Evolutionary conservation across 257 asterid species (phyloP), one percentile per base, ranked within the genome.

Genomic region (Petrea volubilis): DNA sequence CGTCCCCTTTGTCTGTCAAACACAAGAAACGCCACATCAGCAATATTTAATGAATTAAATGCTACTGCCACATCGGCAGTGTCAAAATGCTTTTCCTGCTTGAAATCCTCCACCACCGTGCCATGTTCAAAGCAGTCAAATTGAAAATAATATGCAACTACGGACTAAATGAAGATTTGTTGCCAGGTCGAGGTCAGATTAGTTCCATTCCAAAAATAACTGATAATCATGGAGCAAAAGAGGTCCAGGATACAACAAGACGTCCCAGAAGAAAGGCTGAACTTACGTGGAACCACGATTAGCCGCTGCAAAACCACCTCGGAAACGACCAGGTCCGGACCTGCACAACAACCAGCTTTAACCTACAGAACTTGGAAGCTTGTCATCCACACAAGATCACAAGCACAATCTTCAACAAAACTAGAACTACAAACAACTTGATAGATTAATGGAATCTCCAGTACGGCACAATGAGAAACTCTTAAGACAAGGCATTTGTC

Each of bases 281-380:
- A 59, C 83, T 74, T 77, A 88, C 89, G 80, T 80, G 50, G 67
- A 71, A 53, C 83, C 82, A 36, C 82, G 78, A 44, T 67, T 62
- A 53, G 40, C 51, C 51, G 74, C 76, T 55, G 72, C 8, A 38
- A 80, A 60, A 33, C 83, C 81, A 60, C 75, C 74, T 66, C 82
- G 74, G 31, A 70, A 3, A 15, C 68, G 83, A 47, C 73, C 85
- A 34, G 79, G 70, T 46, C 85, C 87, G 57, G 78, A 79, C 71
- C 90, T 83, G 74, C 82, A 76, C 2, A 34, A 66, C 24, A 62
- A 21, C 15, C 18, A 17, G 36, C 29, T 41, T 14, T 11, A 12
- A 21, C 24, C 20, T 55, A 31, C 5, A 64, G 44, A 13, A 21
- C 23, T n/a, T 17, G 25, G 11, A 64, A 40, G 12, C 47, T 28